Evolutionary conservation across 176 grass and related monocot genomes (phyloP), one percentile per base, ranked within the genome.

Genomic region (Chloris gayana): DNA sequence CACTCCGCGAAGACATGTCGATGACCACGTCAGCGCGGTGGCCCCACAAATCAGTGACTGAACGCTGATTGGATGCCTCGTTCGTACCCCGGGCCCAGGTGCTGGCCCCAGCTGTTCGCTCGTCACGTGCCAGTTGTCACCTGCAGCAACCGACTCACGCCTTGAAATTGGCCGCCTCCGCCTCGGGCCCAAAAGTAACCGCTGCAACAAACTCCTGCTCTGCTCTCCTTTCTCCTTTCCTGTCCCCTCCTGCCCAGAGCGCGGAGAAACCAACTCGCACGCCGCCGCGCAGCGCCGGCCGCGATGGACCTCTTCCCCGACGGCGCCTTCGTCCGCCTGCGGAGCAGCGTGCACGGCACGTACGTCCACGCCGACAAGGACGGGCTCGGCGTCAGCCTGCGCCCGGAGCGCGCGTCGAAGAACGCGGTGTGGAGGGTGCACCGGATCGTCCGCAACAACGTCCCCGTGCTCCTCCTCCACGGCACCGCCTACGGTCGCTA

Each of bases 381-480:
- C 61, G 80, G 80, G 37, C 7, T 1, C 9, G 12, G 68, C 37
- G 74, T 79, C 17, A 50, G 30, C 29, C 80, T 83, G 17, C 14
- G 47, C 58, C 4, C 4, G 19, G 0, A 47, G 2, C 45, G 46
- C 21, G 21, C 45, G 7, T 34, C 79, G 6, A 0, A 27, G 14
- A 44, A 37, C 32, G 35, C 58, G 34, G 58, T 27, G 46, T 87
- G 86, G 86, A 59, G 4, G 74, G 80, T 88, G 59, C 74, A 78
- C 22, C 14, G 44, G 22, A 0, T 49, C 80, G 1, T 8, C 2
- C 30, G 3, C 53, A 15, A 62, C 47, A 67, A 37, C 37, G 0
- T 12, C 61, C 1, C 27, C 14, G 6, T 15, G 29, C 5, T 64
- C 29, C 61, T 64, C 61, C 61, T 64, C 61, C 5, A 64, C 27